Evolutionary conservation across 306 rosid species (phyloP).

Genomic region (Prunus campanulata): DNA sequence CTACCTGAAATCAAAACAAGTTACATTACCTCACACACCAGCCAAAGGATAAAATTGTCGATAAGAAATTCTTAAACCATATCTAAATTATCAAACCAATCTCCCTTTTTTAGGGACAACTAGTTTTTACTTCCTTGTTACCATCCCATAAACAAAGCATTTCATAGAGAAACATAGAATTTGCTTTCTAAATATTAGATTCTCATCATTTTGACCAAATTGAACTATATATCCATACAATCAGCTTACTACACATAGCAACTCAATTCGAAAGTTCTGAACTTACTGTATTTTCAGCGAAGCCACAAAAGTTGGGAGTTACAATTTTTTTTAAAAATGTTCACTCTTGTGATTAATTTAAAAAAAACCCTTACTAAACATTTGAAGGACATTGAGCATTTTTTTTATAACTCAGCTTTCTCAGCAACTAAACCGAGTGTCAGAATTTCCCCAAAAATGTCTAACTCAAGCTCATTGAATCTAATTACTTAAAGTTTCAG

Average conservation of each 20-base stretch:
- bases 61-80: not conserved
- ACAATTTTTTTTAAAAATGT: not conserved
- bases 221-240: not conserved
- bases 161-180: not conserved
- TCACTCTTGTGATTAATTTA: not conserved
- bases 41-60: not conserved
- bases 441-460: no score
- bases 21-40: not conserved
- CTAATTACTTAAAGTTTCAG: not conserved
- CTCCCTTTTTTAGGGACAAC: not conserved
- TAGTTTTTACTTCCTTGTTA: not conserved
- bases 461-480: no score
- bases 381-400: not conserved
- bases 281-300: not conserved
- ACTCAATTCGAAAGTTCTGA: not conserved
- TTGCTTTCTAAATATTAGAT: not conserved
- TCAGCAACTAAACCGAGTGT: not conserved
- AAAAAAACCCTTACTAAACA: not conserved
- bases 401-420: no score
- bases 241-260: not conserved
- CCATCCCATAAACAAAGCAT: not conserved
- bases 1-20: conserved; percentile 48
- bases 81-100: not conserved
- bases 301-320: not conserved
- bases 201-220: not conserved